A percentile compares a stretch with the other conserved stretches of the same genome.
phyloP scores from a whole-genome alignment of 31 red algal species.

The Porphyra umbilicalis region DNA sequence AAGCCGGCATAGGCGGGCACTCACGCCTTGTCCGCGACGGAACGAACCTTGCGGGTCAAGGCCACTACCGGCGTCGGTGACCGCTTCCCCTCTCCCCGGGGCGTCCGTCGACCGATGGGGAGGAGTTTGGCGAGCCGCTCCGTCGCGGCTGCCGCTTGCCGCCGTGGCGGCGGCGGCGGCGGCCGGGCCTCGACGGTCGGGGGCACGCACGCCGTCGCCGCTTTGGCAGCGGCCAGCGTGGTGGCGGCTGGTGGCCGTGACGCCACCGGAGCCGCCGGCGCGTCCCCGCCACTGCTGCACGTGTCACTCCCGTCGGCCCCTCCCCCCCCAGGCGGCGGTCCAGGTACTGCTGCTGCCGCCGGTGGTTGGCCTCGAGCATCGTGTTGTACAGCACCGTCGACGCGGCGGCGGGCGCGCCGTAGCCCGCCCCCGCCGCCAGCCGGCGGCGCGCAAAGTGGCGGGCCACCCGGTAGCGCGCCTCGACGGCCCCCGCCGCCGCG shows the following conservation, averaged over 20 bases:
- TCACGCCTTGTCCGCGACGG: too few relatives aligned
- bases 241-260: background rate
- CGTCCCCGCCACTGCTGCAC: background rate
- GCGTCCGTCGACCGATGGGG: background rate
- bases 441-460: background rate
- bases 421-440: background rate
- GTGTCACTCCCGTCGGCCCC: background rate
- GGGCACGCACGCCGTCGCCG: background rate
- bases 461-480: background rate
- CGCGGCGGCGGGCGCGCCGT: background rate
- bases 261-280: background rate
- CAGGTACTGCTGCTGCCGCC: background rate
- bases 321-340: background rate
- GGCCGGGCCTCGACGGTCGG: too few relatives aligned
- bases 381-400: background rate
- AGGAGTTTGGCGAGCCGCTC: background rate
- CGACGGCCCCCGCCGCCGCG: background rate
- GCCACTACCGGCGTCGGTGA: too few relatives aligned
- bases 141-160: background rate
- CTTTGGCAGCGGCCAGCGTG: background rate
- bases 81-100: too few relatives aligned
- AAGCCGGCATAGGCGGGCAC: background rate
- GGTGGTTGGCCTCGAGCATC: conserved; percentile 1
- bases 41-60: too few relatives aligned
- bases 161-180: background rate